phyloP scores from a whole-genome alignment of 495 filamentous ascomycete species.

The Penicillium canariense region DNA sequence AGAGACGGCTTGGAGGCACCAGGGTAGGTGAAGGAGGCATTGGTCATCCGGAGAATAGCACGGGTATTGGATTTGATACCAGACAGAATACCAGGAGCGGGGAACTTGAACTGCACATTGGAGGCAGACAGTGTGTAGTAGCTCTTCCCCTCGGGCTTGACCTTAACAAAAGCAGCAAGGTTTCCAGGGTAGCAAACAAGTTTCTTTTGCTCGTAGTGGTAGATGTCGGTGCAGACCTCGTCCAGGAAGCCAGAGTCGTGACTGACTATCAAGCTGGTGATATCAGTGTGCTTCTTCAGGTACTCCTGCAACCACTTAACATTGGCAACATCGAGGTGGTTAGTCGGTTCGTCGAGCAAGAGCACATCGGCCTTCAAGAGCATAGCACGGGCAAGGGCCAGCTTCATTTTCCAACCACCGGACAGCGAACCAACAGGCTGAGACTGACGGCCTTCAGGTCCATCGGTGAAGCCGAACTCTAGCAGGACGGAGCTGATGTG shows the following conservation, averaged over 20 bases:
- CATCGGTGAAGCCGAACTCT: conserved; percentile 90
- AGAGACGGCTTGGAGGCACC: conserved; percentile 81
- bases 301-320: conserved; percentile 95
- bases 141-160: conserved; percentile 93
- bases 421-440: conserved; percentile 91
- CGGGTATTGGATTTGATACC: conserved; percentile 94
- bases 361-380: conserved; percentile 93
- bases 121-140: conserved; percentile 96
- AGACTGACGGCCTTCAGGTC: conserved; percentile 81
- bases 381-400: conserved; percentile 95
- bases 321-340: conserved; percentile 95
- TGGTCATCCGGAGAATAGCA: conserved; percentile 92
- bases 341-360: conserved; percentile 96
- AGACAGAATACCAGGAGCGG: conserved; percentile 86
- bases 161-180: conserved; percentile 84
- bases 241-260: conserved; percentile 99
- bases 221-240: conserved; percentile 96
- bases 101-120: conserved; percentile 95
- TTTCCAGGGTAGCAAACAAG: conserved; percentile 93
- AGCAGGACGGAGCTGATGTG: conserved; percentile 79
- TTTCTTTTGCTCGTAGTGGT: conserved; percentile 99
- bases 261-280: conserved; percentile 94
- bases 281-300: conserved; percentile 91
- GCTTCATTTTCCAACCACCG: conserved; percentile 99
- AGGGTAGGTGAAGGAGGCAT: conserved; percentile 88